These are phyloP conservation scores for Nicotiana paniculata DNA, from an alignment of 257 asterid genomes.

Conservation along the genomic window DNA sequence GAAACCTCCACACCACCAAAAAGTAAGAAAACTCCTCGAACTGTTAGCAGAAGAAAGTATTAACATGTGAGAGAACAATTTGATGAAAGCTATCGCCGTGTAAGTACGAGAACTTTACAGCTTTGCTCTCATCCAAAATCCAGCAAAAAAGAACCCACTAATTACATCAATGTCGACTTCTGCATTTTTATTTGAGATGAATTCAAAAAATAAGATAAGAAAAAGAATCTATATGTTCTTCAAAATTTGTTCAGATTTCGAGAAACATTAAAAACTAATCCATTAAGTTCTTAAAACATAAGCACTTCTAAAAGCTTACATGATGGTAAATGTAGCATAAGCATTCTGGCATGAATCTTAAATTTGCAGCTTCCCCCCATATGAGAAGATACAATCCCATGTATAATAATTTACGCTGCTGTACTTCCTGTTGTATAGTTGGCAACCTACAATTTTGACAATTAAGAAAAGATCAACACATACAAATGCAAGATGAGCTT, in stretches of 20 bases:
- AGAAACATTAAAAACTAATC: background rate
- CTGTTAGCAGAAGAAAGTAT: background rate
- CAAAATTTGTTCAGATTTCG: background rate
- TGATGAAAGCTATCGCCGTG: background rate
- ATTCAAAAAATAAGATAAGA: background rate
- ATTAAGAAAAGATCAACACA: constrained; percentile 16
- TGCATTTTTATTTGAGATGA: background rate
- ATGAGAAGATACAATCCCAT: constrained; percentile 93
- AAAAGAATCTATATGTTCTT: background rate
- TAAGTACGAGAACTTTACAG: background rate
- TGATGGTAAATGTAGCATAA: constrained; percentile 97
- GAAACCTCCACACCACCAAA: background rate
- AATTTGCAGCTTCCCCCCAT: constrained; percentile 99
- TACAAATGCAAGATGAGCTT: background rate
- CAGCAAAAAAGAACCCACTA: background rate
- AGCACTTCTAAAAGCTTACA: constrained; percentile 41
- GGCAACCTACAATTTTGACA: constrained; percentile 62
- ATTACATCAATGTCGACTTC: background rate
- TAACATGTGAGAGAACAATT: background rate
- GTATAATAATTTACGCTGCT: constrained; percentile 86
- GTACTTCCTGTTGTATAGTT: constrained; percentile 97
- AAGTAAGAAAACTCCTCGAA: background rate
- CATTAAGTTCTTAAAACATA: background rate
- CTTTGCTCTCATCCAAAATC: background rate
- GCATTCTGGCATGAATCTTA: constrained; percentile 98